These are phyloP conservation scores for Boletus bicolor DNA, from an alignment of 768 basidiomycete genomes.

Conservation along the genomic window DNA sequence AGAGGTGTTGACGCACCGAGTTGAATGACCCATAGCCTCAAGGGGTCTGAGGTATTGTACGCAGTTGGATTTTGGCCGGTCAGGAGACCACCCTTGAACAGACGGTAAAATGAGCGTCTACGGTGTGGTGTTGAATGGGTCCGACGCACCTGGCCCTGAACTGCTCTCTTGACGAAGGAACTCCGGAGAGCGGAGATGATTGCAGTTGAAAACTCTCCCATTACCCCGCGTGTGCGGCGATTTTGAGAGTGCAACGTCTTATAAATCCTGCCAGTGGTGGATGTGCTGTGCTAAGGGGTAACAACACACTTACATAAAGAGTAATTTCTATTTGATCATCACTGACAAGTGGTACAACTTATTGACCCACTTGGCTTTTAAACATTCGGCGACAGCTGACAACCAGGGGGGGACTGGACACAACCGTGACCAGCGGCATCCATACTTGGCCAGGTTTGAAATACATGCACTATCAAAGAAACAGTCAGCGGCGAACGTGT, in stretches of 20 bases:
- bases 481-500: too few relatives aligned
- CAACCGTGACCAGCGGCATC: too few relatives aligned
- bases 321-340: too few relatives aligned
- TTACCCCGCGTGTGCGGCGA: slow-evolving; percentile 10
- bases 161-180: slow-evolving; percentile 19
- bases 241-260: background rate
- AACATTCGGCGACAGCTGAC: too few relatives aligned
- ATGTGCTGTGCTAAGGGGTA: background rate
- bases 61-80: slow-evolving; percentile 68
- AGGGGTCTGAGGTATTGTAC: slow-evolving; percentile 64
- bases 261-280: background rate
- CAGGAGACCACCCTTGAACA: slow-evolving; percentile 66
- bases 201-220: slow-evolving; percentile 49
- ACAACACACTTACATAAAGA: background rate
- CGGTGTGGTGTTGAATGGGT: background rate
- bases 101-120: background rate
- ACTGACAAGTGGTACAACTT: too few relatives aligned
- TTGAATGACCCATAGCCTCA: slow-evolving; percentile 76
- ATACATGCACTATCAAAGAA: too few relatives aligned
- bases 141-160: slow-evolving; percentile 27
- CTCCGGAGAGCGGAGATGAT: slow-evolving; percentile 17
- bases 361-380: too few relatives aligned
- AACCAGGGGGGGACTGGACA: too few relatives aligned
- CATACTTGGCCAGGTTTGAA: too few relatives aligned
- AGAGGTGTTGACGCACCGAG: slow-evolving; percentile 44